These are phyloP conservation scores for Casuarina equisetifolia DNA, from an alignment of 306 rosid species.

Conservation along the genomic window DNA sequence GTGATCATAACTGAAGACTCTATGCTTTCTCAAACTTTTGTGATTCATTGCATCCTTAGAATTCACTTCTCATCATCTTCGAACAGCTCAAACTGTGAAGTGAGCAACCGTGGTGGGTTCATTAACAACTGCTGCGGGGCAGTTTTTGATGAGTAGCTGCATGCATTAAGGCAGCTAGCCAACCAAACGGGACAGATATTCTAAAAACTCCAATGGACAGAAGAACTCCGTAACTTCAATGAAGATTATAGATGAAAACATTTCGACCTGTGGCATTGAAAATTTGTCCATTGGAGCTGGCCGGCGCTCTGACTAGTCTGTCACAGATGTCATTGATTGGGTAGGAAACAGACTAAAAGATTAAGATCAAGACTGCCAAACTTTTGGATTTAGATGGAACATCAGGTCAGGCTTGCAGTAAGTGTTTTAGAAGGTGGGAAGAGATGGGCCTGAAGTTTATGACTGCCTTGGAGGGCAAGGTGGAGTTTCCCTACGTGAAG, in stretches of 20 bases:
- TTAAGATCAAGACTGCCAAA: slow-evolving; percentile 46
- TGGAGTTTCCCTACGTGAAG: slow-evolving; percentile 33
- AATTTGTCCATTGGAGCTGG: slow-evolving; percentile 52
- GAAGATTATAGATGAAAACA: slow-evolving; percentile 20
- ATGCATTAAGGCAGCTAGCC: slow-evolving; percentile 50
- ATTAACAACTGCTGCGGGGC: slow-evolving; percentile 38
- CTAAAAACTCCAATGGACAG: slow-evolving; percentile 48
- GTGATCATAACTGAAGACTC: slow-evolving; percentile 23
- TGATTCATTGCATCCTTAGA: slow-evolving; percentile 42
- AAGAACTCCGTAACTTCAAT: slow-evolving; percentile 32
- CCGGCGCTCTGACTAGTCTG: slow-evolving; percentile 50
- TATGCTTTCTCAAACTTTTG: slow-evolving; percentile 30
- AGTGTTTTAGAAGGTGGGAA: slow-evolving; percentile 51
- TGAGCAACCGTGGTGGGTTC: slow-evolving; percentile 56
- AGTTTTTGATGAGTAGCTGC: slow-evolving; percentile 45
- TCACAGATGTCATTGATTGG: slow-evolving; percentile 38
- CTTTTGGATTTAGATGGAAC: slow-evolving; percentile 18
- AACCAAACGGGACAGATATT: slow-evolving; percentile 46
- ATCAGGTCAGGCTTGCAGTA: slow-evolving; percentile 34
- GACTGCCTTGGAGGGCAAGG: slow-evolving; percentile 44
- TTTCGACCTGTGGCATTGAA: slow-evolving; percentile 44
- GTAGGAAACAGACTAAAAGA: slow-evolving; percentile 36
- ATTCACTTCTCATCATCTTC: slow-evolving; percentile 34
- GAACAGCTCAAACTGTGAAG: slow-evolving; percentile 36
- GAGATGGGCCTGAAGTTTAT: slow-evolving; percentile 34